These are phyloP conservation scores for Ophiostoma quercus DNA, from an alignment of 2,329 filamentous ascomycete species.

Conservation along the genomic window DNA sequence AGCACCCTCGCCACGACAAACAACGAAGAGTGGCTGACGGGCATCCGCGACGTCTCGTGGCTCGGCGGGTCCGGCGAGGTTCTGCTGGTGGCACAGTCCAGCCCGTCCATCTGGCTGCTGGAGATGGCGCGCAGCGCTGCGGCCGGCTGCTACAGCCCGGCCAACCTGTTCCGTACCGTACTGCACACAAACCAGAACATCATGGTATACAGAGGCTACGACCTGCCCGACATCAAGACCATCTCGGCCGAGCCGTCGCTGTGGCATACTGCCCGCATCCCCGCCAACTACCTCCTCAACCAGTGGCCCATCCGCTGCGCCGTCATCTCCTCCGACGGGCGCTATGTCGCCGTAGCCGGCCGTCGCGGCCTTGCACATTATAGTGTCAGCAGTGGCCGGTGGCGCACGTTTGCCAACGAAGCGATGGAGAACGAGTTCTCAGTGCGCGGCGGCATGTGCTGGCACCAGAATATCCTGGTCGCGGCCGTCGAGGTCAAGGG, in stretches of 20 bases:
- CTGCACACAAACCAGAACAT: slow-evolving; percentile 83
- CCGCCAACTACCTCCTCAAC: slow-evolving; percentile 74
- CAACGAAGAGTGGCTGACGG: slow-evolving; percentile 77
- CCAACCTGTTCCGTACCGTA: slow-evolving; percentile 83
- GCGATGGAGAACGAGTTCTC: slow-evolving; percentile 83
- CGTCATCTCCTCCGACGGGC: slow-evolving; percentile 83
- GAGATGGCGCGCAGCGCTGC: slow-evolving; percentile 95
- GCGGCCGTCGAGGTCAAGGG: slow-evolving; percentile 84
- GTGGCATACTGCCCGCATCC: slow-evolving; percentile 92
- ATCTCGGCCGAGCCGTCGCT: slow-evolving; percentile 87
- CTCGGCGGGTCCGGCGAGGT: slow-evolving; percentile 83
- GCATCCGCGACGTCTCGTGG: slow-evolving; percentile 75
- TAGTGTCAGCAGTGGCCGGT: slow-evolving; percentile 86
- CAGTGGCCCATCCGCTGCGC: slow-evolving; percentile 91
- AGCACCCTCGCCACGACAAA: slow-evolving; percentile 58
- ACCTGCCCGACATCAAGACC: slow-evolving; percentile 81
- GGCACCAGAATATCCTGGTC: slow-evolving; percentile 93
- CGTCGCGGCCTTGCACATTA: slow-evolving; percentile 89
- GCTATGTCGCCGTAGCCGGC: slow-evolving; percentile 95
- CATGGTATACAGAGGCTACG: slow-evolving; percentile 90
- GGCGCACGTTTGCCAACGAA: slow-evolving; percentile 86
- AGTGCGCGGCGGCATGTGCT: slow-evolving; percentile 94
- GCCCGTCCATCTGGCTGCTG: slow-evolving; percentile 76
- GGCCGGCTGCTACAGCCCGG: slow-evolving; percentile 82
- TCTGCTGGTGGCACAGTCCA: slow-evolving; percentile 62